phyloP scores from a whole-genome alignment of 2,329 filamentous ascomycete genomes.

The Sarocladiaceae sp. region DNA sequence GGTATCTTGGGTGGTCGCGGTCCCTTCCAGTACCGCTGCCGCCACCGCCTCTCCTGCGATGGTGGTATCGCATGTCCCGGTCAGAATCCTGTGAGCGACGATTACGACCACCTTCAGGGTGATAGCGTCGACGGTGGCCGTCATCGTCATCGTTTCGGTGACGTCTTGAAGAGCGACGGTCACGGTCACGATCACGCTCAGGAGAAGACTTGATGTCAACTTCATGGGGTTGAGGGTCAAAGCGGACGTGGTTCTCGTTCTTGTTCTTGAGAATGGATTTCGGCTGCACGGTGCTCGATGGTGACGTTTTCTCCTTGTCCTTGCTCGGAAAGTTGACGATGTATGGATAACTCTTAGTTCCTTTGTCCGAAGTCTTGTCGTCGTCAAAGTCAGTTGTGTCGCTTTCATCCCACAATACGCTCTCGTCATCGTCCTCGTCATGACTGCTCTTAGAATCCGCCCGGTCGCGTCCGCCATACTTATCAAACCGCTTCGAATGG shows the following conservation, averaged over 20 bases:
- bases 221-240: constrained; percentile 45
- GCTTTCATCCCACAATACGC: constrained; percentile 24
- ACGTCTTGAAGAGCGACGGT: constrained; percentile 16
- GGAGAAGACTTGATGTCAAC: constrained; percentile 28
- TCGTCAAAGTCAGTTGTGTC: constrained; percentile 29
- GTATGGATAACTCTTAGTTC: constrained; percentile 28
- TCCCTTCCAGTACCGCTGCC: constrained; percentile 23
- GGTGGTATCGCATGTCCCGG: constrained; percentile 19
- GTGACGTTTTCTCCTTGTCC: constrained; percentile 27
- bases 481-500: constrained; percentile 11
- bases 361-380: constrained; percentile 25
- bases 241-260: constrained; percentile 53
- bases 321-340: constrained; percentile 32
- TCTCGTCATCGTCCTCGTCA: constrained; percentile 25
- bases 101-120: constrained; percentile 16
- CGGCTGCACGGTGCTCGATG: constrained; percentile 34
- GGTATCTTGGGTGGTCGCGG: constrained; percentile 33
- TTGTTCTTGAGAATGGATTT: constrained; percentile 61
- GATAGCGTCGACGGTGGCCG: constrained; percentile 13
- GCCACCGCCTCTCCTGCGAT: neutral
- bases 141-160: constrained; percentile 18
- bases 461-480: constrained; percentile 15
- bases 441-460: constrained; percentile 29
- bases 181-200: constrained; percentile 23
- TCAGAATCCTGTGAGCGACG: neutral